Evolutionary conservation across 202 grass and related monocot species (phyloP).

Genomic region (Panicum hallii): DNA sequence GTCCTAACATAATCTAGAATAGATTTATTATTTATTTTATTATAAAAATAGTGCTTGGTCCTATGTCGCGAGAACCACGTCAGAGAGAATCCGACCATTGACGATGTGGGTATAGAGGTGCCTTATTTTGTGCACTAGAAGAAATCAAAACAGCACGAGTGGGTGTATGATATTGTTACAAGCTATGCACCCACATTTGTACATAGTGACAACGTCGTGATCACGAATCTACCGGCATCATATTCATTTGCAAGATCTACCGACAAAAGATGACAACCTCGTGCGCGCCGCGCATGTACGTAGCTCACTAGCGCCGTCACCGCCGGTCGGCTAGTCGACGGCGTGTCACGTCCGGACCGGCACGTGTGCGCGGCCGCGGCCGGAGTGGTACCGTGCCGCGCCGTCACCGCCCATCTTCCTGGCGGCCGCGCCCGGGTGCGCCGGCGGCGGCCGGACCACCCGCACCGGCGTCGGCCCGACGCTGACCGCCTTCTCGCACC

Average conservation of each 20-base stretch:
- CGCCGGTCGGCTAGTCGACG: background rate
- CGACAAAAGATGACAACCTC: background rate
- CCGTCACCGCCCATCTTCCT: conserved; percentile 17
- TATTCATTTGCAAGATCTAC: background rate
- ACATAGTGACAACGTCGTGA: background rate
- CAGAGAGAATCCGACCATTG: no score
- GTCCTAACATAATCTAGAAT: no score
- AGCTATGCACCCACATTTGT: background rate
- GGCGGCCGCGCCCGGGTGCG: background rate
- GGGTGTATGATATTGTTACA: background rate
- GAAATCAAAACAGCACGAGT: background rate
- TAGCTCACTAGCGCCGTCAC: background rate
- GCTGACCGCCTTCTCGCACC: conserved; percentile 74
- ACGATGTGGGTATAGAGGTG: background rate
- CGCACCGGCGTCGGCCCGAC: conserved; percentile 58
- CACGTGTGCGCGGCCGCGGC: conserved; percentile 29
- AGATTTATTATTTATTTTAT: no score
- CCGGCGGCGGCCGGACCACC: conserved; percentile 37
- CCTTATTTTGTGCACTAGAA: background rate
- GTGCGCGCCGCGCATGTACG: background rate
- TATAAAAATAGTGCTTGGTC: no score
- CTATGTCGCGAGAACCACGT: no score
- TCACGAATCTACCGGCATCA: background rate
- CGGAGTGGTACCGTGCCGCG: conserved; percentile 23
- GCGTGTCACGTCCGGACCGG: conserved; percentile 48